Evolutionary conservation across 768 basidiomycete species (phyloP), one percentile per base, ranked within the genome.

Genomic region (Phaeotremella fagi): DNA sequence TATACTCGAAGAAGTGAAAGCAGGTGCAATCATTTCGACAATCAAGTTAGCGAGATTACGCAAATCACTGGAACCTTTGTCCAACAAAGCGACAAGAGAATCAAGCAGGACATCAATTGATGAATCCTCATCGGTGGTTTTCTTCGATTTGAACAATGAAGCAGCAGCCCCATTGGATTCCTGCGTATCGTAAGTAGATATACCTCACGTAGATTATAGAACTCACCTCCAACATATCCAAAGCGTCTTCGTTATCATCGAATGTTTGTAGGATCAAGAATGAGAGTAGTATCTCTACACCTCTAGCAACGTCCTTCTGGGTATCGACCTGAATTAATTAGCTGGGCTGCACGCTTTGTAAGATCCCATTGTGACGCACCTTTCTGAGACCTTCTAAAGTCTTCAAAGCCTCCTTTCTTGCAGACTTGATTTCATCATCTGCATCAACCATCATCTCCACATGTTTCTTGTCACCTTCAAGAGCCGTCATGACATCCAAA

Each of bases 21-120:
- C 78, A 16, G 81, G 78, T 22, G 87, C 83, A 23, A 94, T 75
- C 45, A 86, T 77, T 14, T 82, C 80, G 67, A 97, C 92, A 4
- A 83, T 84, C 61, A 87, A 82, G 47, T 85, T 90, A 4, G 86
- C 87, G 23, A 90, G 78, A 2, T 83, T 82, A 27, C 90, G 84
- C 75, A 87, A 79, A 71, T 86, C 92, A 35, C 84, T 82, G 3
- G 85, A 86, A 2, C 85, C 84, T 53, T 85, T 82, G 70, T 97
- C 90, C 31, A 99, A 75, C 67, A 88, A 85, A 4, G 89, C 89
- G 44, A 99, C 88, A 45, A 97, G 82, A n/a, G 81, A 80, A 68
- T 97, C 91, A 28, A 92, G 83, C 35, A 97, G 79, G 38, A 90
- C 75, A 57, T 95, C 90, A 50, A 92, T 82, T 0, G 90, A 84